Base-by-base conservation (phyloP, 805 yeast genomes). In the Metschnikowia sp. region DNA sequence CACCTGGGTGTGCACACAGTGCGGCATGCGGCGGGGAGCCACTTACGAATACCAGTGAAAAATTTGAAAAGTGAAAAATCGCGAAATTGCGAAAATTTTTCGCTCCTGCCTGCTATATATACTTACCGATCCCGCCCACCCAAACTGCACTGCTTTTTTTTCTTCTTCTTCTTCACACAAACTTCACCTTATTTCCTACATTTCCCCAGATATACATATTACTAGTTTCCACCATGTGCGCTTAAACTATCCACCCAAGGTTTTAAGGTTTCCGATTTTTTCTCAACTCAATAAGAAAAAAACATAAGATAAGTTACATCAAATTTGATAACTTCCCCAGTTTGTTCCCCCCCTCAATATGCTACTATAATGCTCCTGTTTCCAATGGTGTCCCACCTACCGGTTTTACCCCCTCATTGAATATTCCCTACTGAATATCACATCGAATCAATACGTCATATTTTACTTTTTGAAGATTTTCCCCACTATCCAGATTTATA, bases 311-410 rank as follows among this genome's bases (percentile, higher is more conserved):
- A 52, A 54, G 56, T 58, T 49, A 47, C 52, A 54, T 48, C 52
- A 47, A 41, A 41, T 49, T 44, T 53, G 63, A 64, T 63, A 62
- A 64, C 65, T 59, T 60, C 47, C 47, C 40, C 43, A 51, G 54
- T 49, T 50, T 47, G 44, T 38, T 44, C 44, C 53, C 55, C 15
- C 55, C 44, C 47, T 54, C 52, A 63, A 58, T 45, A 66, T 67
- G 70, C 64, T 66, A 66, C 59, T 57, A 65, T 66, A 65, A 65
- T 57, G 53, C 51, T 47, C 38, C 47, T 60, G 61, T 62, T 64
- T 67, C 67, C 33, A 55, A 67, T 66, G 72, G 63, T 67, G 70
- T 60, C 55, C 53, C 58, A 49, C 58, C 56, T 53, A 52, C 51
- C 54, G 57, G 54, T 51, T 55, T 44, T 41, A 45, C 45, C 50